phyloP scores from a whole-genome alignment of 768 basidiomycete genomes.

The Lentinula detonsa region DNA sequence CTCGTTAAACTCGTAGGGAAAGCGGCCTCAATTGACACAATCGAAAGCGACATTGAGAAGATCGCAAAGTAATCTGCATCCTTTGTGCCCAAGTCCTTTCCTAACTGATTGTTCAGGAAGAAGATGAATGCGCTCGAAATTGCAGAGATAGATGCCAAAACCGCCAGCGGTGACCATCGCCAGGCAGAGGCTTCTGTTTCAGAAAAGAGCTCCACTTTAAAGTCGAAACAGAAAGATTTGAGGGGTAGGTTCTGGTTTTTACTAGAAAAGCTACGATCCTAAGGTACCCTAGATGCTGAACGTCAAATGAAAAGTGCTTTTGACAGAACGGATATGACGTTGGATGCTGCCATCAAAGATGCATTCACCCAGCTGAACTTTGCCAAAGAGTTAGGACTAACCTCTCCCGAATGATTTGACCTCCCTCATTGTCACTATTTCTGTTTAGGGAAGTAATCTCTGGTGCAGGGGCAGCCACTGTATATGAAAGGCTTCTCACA shows the following conservation, averaged over 20 bases:
- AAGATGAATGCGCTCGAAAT: slow-evolving; percentile 60
- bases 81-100: not conserved
- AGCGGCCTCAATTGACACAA: slow-evolving; percentile 52
- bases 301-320: slow-evolving; percentile 34
- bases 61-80: slow-evolving; percentile 25
- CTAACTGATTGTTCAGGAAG: slow-evolving; percentile 34
- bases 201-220: slow-evolving; percentile 54
- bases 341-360: slow-evolving; percentile 45
- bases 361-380: slow-evolving; percentile 27
- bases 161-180: slow-evolving; percentile 53
- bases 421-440: not conserved
- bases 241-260: slow-evolving; percentile 37
- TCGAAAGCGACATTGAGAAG: slow-evolving; percentile 52
- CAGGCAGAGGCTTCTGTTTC: slow-evolving; percentile 57
- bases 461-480: slow-evolving; percentile 18
- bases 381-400: not conserved
- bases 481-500: slow-evolving; percentile 51
- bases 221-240: slow-evolving; percentile 55
- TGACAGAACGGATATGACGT: slow-evolving; percentile 22
- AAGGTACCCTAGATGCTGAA: slow-evolving; percentile 37
- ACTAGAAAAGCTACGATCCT: not conserved
- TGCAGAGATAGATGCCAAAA: slow-evolving; percentile 34
- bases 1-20: slow-evolving; percentile 61
- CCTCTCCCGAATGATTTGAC: not conserved
- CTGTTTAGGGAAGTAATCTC: slow-evolving; percentile 14